These are phyloP conservation scores for Madurella mycetomatis DNA, from an alignment of 2,329 filamentous ascomycete genomes.

Conservation along the genomic window DNA sequence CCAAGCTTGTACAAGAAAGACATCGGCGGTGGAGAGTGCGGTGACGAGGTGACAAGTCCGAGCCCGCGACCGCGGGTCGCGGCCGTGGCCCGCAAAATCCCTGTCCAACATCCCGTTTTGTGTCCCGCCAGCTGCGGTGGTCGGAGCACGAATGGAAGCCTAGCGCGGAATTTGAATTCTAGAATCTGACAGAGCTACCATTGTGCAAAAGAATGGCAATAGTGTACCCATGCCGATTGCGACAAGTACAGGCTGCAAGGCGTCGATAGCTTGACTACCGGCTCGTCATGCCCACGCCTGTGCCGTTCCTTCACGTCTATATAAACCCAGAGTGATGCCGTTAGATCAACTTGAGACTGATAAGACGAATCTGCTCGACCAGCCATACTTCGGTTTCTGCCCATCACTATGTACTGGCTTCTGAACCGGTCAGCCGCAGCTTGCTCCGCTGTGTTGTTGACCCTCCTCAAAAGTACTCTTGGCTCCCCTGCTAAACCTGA, in stretches of 20 bases:
- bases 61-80: background rate
- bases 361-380: background rate
- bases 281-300: too few relatives aligned
- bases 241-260: too few relatives aligned
- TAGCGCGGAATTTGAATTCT: background rate
- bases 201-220: background rate
- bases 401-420: conserved; percentile 4
- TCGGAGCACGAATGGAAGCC: background rate
- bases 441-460: conserved; percentile 9
- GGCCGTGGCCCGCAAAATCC: background rate
- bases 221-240: background rate
- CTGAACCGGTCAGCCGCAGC: conserved; percentile 1
- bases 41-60: background rate
- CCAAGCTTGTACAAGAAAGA: background rate
- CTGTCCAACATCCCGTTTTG: conserved; percentile 3
- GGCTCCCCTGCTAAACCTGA: conserved; percentile 7
- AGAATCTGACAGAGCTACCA: background rate
- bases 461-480: background rate
- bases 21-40: background rate
- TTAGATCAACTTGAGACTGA: background rate
- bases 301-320: too few relatives aligned
- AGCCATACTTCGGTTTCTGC: background rate
- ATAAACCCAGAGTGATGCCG: too few relatives aligned
- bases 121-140: conserved; percentile 1
- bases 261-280: too few relatives aligned